Evolutionary conservation across 1,284 basidiomycete species (phyloP), one percentile per base, ranked within the genome.

Genomic region (Fomitiporia mediterranea): DNA sequence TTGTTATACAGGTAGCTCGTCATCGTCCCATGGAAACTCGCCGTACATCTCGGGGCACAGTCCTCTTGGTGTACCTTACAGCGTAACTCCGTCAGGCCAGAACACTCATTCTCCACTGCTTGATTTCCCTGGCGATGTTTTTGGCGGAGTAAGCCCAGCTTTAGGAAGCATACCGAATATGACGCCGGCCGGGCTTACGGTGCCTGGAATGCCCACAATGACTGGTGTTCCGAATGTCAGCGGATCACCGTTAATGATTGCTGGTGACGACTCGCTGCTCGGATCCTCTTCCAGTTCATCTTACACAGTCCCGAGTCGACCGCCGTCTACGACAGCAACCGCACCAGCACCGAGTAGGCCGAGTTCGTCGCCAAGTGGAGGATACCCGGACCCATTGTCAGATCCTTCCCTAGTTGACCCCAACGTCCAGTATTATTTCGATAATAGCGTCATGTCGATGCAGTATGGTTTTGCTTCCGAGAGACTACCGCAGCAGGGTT

Each of bases 381-480:
- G 37, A 15, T 53, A 35, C 35, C 39, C 23, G 17, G 51, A 56
- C 35, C 30, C 57, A 19, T 43, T 56, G 30, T 51, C 44, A 15
- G 53, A 59, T n/a, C 50, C 47, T 40, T 49, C 53, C 17, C 49
- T 59, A 25, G 53, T 59, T 46, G 53, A 59, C 19, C 57, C 53
- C 27, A 66, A 65, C 51, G 57, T 67, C 28, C 56, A 61, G 11
- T 69, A 70, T 58, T 69, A 70, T 59, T 69, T 70, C 60, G 64
- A 64, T 43, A 56, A 63, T 46, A 43, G 42, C 42, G 68, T 69
- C 28, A 58, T 64, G 39, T 65, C 62, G 32, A 61, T 68, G 62
- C 69, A 70, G 53, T 69, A 64, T 53, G 42, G 64, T 37, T 66
- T 68, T 57, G 53, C 37, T 23, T 43, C 46, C 25, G 54, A 42